Base-by-base conservation (phyloP, 305 asterid species). In the Fraxinus angustifolia region DNA sequence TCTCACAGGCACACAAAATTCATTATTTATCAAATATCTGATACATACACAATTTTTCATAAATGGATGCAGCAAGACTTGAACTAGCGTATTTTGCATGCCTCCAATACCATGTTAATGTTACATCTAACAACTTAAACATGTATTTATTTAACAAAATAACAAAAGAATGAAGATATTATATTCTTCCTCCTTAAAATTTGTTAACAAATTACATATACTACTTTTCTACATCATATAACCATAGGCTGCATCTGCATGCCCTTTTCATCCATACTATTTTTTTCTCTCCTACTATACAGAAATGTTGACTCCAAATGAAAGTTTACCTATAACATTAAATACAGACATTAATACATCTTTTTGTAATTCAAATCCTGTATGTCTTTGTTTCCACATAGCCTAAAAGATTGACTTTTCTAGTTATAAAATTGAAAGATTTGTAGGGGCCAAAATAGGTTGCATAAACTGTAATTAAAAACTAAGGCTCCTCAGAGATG, bases 401-500 rank as follows among this genome's bases (percentile, higher is more conserved):
- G 34, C 42, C 36, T 11, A 21, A 7, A 30, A 12, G 38, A 67
- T 67, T 28, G 74, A 67, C 36, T 67, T 67, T 28, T 30, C 21
- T 28, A 5, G 38, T 11, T 12, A 67, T 67, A 67, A 26, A 11
- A 67, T 26, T 26, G 36, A 30, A 28, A 28, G 17, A 28, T 30
- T 11, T 28, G 74, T n/a, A 67, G 36, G 38, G 74, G 19, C 38
- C 74, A 67, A 28, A 10, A 11, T 67, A 17, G 38, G 45, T 45
- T 28, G 8, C 36, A 56, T 26, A 31, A 42, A 17, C 45, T 45
- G 30, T 21, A 7, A 6, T 31, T 84, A 81, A 89, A 80, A 38
- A 86, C 92, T 75, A 87, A 50, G 67, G 87, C 79, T 83, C 89
- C 17, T 42, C 35, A 0, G 67, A 5, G 73, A 60, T 79, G 73